Evolutionary conservation across 73 alveolate species (phyloP).

Genomic region (Paramecium primaurelia): DNA sequence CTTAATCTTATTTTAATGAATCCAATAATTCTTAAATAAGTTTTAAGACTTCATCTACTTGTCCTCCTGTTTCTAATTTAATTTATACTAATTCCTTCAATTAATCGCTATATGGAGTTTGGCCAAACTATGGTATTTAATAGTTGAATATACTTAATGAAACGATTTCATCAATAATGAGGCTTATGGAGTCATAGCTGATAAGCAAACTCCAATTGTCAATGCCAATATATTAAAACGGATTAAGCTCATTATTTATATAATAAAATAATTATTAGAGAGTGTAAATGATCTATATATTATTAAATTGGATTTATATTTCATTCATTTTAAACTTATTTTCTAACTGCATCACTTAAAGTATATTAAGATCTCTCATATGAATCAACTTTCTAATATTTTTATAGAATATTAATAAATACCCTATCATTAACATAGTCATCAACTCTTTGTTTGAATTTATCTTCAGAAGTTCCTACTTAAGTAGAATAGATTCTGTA

Average conservation of each 20-base stretch:
- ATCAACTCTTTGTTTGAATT: conserved; percentile 30
- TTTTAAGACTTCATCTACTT: conserved; percentile 26
- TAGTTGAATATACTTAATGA: neutral
- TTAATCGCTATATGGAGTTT: neutral
- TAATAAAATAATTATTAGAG: neutral
- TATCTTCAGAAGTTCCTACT: conserved; percentile 47
- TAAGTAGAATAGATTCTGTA: conserved; percentile 44
- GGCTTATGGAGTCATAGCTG: neutral
- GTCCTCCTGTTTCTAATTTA: conserved; percentile 29
- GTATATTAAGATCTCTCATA: conserved; percentile 14
- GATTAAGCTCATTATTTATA: conserved; percentile 36
- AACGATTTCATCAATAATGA: neutral
- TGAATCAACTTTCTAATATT: neutral
- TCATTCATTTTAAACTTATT: conserved; percentile 30
- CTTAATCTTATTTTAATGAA: conserved; percentile 3
- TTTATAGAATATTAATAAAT: neutral
- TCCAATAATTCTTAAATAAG: conserved; percentile 26
- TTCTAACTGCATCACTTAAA: conserved; percentile 47
- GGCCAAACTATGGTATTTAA: neutral
- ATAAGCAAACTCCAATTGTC: neutral
- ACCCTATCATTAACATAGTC: conserved; percentile 23
- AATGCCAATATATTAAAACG: conserved; percentile 20
- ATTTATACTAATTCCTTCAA: conserved; percentile 7
- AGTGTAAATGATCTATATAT: neutral
- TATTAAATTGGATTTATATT: neutral